Conservation (phyloP, 257 asterid genomes). For the Paraleonurus japonicus region DNA sequence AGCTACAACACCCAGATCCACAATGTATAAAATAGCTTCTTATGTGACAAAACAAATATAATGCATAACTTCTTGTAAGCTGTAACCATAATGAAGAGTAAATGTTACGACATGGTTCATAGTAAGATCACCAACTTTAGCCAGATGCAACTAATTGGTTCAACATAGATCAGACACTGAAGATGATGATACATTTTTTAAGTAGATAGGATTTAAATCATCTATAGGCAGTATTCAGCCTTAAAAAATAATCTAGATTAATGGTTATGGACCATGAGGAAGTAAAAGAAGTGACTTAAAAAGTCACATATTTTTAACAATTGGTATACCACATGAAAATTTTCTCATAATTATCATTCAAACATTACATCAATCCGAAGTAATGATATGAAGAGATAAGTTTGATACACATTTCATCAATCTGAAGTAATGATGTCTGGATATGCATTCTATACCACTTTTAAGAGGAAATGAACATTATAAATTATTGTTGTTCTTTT, state of each 20-base stretch:
- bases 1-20: conserved; percentile 19
- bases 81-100: background rate
- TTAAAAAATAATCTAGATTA: background rate
- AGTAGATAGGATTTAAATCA: background rate
- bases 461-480: conserved; percentile 3
- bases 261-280: background rate
- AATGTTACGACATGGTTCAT: background rate
- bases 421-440: background rate
- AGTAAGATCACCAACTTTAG: background rate
- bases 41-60: background rate
- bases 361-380: background rate
- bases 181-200: background rate
- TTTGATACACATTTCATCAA: background rate
- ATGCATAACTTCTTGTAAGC: background rate
- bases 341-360: background rate
- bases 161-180: background rate
- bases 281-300: too few species aligned
- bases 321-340: background rate
- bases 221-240: background rate
- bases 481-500: background rate
- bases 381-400: background rate
- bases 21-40: conserved; percentile 13
- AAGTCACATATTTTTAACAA: conserved; percentile 11
- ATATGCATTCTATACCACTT: conserved; percentile 18
- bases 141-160: too few species aligned